These are phyloP conservation scores for Sphagnum magellanicum DNA, from an alignment of 228 moss, liverwort and hornwort species.

Conservation along the genomic window DNA sequence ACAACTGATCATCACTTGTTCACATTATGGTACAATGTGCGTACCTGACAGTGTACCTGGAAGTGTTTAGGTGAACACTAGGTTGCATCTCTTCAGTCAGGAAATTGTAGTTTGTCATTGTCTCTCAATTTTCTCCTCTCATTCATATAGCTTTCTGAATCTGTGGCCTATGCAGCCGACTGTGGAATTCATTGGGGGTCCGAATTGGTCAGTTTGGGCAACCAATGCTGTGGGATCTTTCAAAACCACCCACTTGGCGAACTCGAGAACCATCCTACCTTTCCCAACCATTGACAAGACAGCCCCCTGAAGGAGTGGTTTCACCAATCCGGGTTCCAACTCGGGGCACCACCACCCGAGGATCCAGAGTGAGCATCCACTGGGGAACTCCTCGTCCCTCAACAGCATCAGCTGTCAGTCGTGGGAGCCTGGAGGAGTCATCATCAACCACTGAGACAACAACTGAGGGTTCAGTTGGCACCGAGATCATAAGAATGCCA, in stretches of 20 bases:
- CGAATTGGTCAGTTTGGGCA: slow-evolving; percentile 88
- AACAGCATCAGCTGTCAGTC: slow-evolving; percentile 8
- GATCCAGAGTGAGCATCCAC: slow-evolving; percentile 15
- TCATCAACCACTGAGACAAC: slow-evolving; percentile 4
- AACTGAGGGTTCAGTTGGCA: neutral
- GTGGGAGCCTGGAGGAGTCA: slow-evolving; percentile 18
- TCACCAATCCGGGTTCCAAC: slow-evolving; percentile 39
- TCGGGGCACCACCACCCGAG: slow-evolving; percentile 31
- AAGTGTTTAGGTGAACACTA: too few species aligned
- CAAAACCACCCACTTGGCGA: slow-evolving; percentile 47
- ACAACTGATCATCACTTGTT: slow-evolving; percentile 68
- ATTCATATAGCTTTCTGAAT: too few species aligned
- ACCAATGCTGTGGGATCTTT: slow-evolving; percentile 59
- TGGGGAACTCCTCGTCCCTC: slow-evolving; percentile 8
- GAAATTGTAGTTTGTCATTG: too few species aligned
- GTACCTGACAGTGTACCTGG: neutral
- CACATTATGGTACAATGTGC: slow-evolving; percentile 82
- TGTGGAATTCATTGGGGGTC: slow-evolving; percentile 70
- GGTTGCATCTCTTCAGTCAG: neutral
- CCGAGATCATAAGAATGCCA: slow-evolving; percentile 2
- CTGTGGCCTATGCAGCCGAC: slow-evolving; percentile 35
- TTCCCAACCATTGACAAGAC: slow-evolving; percentile 54
- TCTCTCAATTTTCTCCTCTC: too few species aligned
- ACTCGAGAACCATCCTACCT: slow-evolving; percentile 66
- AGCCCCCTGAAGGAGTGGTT: slow-evolving; percentile 39